Percentiles rank a stretch among this genome's conserved stretches.
phyloP scores from a whole-genome alignment of 148 eudicot genomes.

The Salicornia ramosissima region DNA sequence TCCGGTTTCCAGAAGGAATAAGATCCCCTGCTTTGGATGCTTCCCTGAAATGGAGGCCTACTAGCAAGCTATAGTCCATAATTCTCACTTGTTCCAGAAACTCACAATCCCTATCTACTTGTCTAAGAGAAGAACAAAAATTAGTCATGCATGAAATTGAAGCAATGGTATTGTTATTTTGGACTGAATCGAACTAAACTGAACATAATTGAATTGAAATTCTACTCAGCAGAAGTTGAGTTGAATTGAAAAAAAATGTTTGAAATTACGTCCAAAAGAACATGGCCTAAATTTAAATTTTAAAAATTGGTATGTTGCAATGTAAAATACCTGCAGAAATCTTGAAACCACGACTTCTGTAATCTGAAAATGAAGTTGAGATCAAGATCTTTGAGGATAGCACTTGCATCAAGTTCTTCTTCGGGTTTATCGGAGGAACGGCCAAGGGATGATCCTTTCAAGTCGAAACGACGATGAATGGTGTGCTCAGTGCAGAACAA shows the following conservation, averaged over 20 bases:
- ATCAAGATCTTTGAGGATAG: conserved; percentile 93
- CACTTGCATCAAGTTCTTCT: conserved; percentile 78
- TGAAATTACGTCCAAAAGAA: too few species aligned
- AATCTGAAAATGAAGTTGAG: conserved; percentile 77
- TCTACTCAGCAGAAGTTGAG: too few species aligned
- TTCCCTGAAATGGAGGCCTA: conserved; percentile 82
- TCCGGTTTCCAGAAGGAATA: conserved; percentile 45
- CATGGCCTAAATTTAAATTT: too few species aligned
- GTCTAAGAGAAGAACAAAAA: conserved; percentile 26
- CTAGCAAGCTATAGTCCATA: conserved; percentile 87
- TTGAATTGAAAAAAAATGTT: too few species aligned
- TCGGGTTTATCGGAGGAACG: conserved; percentile 83
- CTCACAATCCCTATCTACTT: conserved; percentile 84
- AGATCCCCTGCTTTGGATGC: conserved; percentile 41
- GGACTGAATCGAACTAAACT: too few species aligned
- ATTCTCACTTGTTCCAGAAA: conserved; percentile 87
- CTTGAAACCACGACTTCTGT: conserved; percentile 89
- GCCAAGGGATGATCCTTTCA: conserved; percentile 98
- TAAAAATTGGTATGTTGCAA: background rate
- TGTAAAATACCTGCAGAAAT: conserved; percentile 60
- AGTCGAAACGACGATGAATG: conserved; percentile 79
- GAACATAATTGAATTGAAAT: too few species aligned
- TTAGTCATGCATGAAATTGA: background rate
- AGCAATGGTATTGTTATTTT: too few species aligned
- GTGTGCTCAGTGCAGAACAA: conserved; percentile 67